These are phyloP conservation scores for Oryza longistaminata DNA, from an alignment of 176 grass and related monocot species.

Conservation along the genomic window DNA sequence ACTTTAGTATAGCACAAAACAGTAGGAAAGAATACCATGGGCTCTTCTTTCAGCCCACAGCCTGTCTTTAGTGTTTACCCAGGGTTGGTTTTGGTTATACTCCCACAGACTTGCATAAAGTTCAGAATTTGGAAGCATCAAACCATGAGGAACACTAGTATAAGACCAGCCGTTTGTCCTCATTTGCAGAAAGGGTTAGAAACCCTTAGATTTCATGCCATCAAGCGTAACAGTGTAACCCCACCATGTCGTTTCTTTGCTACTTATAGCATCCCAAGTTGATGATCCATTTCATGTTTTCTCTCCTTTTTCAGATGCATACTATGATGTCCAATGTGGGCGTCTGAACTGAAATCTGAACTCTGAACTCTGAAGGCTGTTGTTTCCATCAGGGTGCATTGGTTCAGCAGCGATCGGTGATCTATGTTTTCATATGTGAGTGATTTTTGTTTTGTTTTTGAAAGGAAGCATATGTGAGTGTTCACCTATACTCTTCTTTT, in stretches of 20 bases:
- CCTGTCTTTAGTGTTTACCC: not conserved
- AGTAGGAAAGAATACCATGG: not conserved
- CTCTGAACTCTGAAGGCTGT: not conserved
- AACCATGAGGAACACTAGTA: not conserved
- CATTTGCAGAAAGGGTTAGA: not conserved
- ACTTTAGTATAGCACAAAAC: not conserved
- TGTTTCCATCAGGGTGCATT: not conserved
- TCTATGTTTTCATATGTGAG: not conserved
- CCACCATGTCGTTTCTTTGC: not conserved
- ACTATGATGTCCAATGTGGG: not conserved
- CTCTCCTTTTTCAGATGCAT: not conserved
- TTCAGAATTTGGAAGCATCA: not conserved
- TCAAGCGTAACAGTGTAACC: too few relatives aligned
- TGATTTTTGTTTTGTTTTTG: not conserved
- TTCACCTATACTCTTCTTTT: not conserved
- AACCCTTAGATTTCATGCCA: not conserved
- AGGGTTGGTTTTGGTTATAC: conserved; percentile 2
- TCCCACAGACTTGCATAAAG: not conserved
- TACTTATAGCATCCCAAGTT: conserved; percentile 22
- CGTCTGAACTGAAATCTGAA: not conserved
- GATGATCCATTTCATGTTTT: not conserved
- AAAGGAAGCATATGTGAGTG: not conserved
- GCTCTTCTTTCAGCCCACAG: conserved; percentile 12
- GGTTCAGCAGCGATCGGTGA: not conserved
- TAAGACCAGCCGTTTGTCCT: not conserved